A percentile compares a stretch with the other conserved stretches of the same genome.
phyloP scores from a whole-genome alignment of 2,329 filamentous ascomycete species.

The Aschersonia sp. region DNA sequence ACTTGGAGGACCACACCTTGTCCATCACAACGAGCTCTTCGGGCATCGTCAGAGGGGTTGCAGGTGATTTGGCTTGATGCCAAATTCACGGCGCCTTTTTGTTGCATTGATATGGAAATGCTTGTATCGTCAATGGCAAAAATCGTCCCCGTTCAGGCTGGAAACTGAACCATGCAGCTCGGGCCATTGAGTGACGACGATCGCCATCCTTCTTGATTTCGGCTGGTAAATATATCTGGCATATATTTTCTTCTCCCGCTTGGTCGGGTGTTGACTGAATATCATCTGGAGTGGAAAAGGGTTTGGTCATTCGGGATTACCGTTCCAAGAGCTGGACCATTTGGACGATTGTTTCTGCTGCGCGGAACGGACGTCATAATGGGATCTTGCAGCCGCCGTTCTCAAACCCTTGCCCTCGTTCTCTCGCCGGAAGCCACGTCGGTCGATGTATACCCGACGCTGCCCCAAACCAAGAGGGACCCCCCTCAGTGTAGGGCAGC shows the following conservation, averaged over 20 bases:
- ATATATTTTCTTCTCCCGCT: too few species aligned
- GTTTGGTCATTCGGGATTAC: background rate
- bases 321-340: slow-evolving; percentile 13
- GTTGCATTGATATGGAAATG: too few species aligned
- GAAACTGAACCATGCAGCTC: background rate
- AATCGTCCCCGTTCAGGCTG: background rate
- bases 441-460: background rate
- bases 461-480: too few species aligned
- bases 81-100: slow-evolving; percentile 1
- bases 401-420: slow-evolving; percentile 1
- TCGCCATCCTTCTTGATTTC: too few species aligned
- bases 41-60: background rate
- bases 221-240: too few species aligned
- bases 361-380: slow-evolving; percentile 8
- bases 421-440: background rate
- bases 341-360: slow-evolving; percentile 13
- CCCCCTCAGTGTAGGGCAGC: background rate
- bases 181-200: too few species aligned
- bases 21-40: background rate
- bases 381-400: slow-evolving; percentile 1
- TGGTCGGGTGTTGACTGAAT: too few species aligned
- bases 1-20: slow-evolving; percentile 10
- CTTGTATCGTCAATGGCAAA: too few species aligned
- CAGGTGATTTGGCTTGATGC: slow-evolving; percentile 8
- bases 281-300: background rate